phyloP scores from a whole-genome alignment of 2,329 filamentous ascomycete genomes.

The Ophiocordyceps camponoti-leonardi region DNA sequence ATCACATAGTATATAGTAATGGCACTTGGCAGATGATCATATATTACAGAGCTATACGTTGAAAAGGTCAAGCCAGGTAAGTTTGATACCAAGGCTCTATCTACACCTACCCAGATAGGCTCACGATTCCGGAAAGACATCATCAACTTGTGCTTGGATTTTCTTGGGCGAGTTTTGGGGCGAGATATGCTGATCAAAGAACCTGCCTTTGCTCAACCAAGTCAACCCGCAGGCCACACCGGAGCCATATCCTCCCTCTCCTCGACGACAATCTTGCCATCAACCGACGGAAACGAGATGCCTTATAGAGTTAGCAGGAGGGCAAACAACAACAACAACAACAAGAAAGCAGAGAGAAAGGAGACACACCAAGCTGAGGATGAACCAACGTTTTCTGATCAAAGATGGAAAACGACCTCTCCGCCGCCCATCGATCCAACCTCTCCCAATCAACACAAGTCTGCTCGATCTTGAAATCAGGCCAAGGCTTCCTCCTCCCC shows the following conservation, averaged over 20 bases:
- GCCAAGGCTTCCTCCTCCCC: neutral
- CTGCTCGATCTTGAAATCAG: neutral
- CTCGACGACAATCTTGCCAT: neutral
- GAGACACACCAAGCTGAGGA: neutral
- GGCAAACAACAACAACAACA: neutral
- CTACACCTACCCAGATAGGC: no score
- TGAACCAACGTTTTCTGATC: neutral
- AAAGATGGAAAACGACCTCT: slow-evolving; percentile 1
- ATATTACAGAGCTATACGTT: no score
- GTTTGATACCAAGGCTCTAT: no score
- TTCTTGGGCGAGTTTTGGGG: no score
- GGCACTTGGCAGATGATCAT: no score
- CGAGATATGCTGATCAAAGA: no score
- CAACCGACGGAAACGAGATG: neutral
- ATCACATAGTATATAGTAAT: no score
- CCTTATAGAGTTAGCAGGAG: neutral
- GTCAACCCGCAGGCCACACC: no score
- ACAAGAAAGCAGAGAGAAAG: neutral
- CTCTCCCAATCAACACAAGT: neutral
- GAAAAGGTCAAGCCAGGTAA: no score
- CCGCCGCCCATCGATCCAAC: neutral
- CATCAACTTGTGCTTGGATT: no score
- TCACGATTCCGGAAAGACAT: no score
- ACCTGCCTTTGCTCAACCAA: no score
- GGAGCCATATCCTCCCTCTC: neutral